Base-by-base conservation (phyloP, 192 early-diverging fungal genomes). In the Allomyces macrogynus region DNA sequence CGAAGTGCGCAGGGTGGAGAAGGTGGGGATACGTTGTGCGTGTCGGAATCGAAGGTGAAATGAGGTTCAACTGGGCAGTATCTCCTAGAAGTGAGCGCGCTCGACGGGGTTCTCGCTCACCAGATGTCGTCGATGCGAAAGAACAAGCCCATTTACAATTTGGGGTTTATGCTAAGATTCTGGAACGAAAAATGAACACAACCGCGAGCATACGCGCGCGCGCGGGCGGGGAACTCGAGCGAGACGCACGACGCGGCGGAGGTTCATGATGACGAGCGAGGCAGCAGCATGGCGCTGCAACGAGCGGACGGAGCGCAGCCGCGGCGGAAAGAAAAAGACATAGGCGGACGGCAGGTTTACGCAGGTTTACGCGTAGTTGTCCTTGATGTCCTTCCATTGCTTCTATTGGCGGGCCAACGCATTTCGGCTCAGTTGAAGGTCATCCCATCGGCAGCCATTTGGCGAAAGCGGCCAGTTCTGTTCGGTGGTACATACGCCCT, bases 341-440 rank as follows among this genome's bases (percentile, higher is more conserved):
- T 40, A 2, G 32, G 32, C 32, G 7, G 32, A 40, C 32, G 32
- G 32, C 32, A 7, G 32, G 70, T 67, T n/a, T n/a, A n/a, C n/a
- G n/a, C n/a, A n/a, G n/a, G n/a, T n/a, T 64, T 67, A 61, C 63
- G 67, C 66, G 74, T 83, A 88, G 74, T 84, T 84, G 74, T 76
- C 71, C 66, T 83, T 76, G 69, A 89, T 87, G 67, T 89, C 87
- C 79, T 89, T 86, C 84, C 84, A 89, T 80, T 89, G 87, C 71
- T 84, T 85, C 87, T 89, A 73, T 70, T 8, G 23, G 63, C 43
- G 20, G 40, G 67, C n/a, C 32, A 40, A 40, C 8, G 32, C 7
- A 40, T 40, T 3, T 40, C 32, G 7, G 32, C 8, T 40, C 32
- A 40, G 32, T 40, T 40, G n/a, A n/a, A n/a, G n/a, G n/a, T n/a